These are phyloP conservation scores for Aureobasidium subglaciale DNA, from an alignment of 2,329 filamentous ascomycete species.

Conservation along the genomic window DNA sequence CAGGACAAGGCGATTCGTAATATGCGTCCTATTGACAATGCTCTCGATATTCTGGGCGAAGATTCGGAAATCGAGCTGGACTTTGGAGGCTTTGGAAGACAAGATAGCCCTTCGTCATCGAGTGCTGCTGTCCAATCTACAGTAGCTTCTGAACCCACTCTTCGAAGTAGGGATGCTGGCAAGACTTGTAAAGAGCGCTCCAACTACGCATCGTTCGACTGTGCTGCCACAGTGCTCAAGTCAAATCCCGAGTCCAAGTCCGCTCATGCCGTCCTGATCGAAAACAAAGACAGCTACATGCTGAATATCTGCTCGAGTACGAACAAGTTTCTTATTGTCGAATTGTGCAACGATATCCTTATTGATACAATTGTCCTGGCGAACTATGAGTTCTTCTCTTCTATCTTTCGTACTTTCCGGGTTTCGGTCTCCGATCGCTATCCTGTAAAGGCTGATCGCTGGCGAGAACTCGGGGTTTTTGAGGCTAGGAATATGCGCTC, in stretches of 20 bases:
- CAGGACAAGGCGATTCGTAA: constrained; percentile 42
- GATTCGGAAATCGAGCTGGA: constrained; percentile 79
- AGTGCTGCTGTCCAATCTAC: constrained; percentile 3
- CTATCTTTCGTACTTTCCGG: constrained; percentile 84
- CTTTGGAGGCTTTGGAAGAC: constrained; percentile 55
- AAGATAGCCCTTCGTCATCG: constrained; percentile 6
- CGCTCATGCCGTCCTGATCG: constrained; percentile 77
- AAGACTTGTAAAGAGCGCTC: constrained; percentile 97
- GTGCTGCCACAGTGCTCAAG: constrained; percentile 87
- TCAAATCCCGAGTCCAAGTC: constrained; percentile 82
- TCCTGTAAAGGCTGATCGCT: constrained; percentile 84
- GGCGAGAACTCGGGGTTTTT: constrained; percentile 81
- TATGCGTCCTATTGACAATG: constrained; percentile 54
- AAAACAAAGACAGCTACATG: constrained; percentile 99
- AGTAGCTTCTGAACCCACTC: constrained; percentile 25
- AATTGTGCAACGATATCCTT: constrained; percentile 78
- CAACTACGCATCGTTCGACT: constrained; percentile 96
- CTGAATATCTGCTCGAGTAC: constrained; percentile 77
- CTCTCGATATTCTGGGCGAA: constrained; percentile 73
- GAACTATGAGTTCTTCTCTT: constrained; percentile 98
- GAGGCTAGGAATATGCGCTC: constrained; percentile 89
- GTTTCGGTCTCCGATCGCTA: constrained; percentile 93
- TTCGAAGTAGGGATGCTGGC: constrained; percentile 83
- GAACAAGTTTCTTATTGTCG: constrained; percentile 91
- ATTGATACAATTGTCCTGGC: constrained; percentile 95